phyloP scores from a whole-genome alignment of 176 grass and related monocot species.

The Musa beccarii region DNA sequence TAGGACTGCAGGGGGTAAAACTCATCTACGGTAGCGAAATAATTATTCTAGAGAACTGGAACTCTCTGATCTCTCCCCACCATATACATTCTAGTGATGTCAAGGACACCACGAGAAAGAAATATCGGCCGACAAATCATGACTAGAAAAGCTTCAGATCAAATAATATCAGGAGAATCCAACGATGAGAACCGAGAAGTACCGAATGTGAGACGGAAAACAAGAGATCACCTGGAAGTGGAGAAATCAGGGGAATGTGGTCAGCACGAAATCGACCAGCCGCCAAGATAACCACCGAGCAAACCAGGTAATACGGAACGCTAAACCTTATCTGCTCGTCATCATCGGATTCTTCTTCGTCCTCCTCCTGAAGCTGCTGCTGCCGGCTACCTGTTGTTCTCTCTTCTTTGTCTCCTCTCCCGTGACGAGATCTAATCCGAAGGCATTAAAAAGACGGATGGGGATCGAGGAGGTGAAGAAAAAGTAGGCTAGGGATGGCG shows the following conservation, averaged over 20 bases:
- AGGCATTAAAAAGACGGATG: neutral
- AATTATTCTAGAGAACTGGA: neutral
- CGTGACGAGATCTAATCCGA: constrained; percentile 42
- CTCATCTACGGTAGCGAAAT: neutral
- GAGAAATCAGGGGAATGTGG: constrained; percentile 2
- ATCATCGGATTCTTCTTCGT: neutral
- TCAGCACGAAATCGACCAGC: constrained; percentile 4
- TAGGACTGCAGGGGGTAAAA: neutral
- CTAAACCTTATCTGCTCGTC: neutral
- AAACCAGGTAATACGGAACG: neutral
- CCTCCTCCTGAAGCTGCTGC: neutral
- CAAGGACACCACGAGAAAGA: too few species aligned
- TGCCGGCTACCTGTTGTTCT: neutral
- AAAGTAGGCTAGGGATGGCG: neutral
- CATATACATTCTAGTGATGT: neutral
- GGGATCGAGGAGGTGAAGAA: neutral
- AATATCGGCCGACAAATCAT: neutral
- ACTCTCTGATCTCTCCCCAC: neutral
- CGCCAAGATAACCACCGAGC: neutral
- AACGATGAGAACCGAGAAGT: neutral
- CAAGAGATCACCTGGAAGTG: neutral
- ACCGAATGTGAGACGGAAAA: neutral
- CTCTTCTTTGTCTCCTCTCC: neutral
- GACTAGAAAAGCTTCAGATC: neutral
- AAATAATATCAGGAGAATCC: neutral